A percentile compares a stretch with the other conserved stretches of the same genome.
Conservation (phyloP, 2,329 filamentous ascomycete genomes). For the Ambrosiella beaveri region DNA sequence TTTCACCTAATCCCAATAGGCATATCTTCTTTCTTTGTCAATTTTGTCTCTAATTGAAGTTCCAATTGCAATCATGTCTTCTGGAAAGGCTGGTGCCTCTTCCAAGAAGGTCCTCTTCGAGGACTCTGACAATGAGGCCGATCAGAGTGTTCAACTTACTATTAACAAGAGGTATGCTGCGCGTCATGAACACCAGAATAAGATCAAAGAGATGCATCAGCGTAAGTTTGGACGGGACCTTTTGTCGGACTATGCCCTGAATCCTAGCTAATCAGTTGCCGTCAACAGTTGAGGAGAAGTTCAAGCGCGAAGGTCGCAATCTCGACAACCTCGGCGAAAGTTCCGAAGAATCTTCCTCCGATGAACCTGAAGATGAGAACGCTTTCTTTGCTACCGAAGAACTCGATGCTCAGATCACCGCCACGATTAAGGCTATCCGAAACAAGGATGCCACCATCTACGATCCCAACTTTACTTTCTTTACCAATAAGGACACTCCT, state of each 20-base stretch:
- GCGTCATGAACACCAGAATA: conserved; percentile 93
- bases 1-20: no score
- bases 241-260: neutral
- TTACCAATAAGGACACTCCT: conserved; percentile 41
- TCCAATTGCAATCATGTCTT: conserved; percentile 2
- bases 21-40: neutral
- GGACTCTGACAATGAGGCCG: conserved; percentile 26
- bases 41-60: no score
- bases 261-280: neutral
- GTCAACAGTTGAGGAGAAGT: conserved; percentile 69
- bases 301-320: conserved; percentile 48
- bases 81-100: conserved; percentile 11
- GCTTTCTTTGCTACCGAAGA: conserved; percentile 72
- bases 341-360: conserved; percentile 48
- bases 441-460: conserved; percentile 86
- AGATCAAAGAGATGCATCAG: conserved; percentile 68
- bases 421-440: conserved; percentile 71
- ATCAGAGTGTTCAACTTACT: conserved; percentile 41
- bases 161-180: conserved; percentile 83
- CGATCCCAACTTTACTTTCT: conserved; percentile 65
- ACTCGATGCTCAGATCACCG: conserved; percentile 73
- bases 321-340: conserved; percentile 21
- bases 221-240: conserved; percentile 27
- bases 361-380: conserved; percentile 79
- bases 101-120: conserved; percentile 38